These are phyloP conservation scores for Mycosphaerelloides madeirae DNA, from an alignment of 2,329 filamentous ascomycete genomes.

Conservation along the genomic window DNA sequence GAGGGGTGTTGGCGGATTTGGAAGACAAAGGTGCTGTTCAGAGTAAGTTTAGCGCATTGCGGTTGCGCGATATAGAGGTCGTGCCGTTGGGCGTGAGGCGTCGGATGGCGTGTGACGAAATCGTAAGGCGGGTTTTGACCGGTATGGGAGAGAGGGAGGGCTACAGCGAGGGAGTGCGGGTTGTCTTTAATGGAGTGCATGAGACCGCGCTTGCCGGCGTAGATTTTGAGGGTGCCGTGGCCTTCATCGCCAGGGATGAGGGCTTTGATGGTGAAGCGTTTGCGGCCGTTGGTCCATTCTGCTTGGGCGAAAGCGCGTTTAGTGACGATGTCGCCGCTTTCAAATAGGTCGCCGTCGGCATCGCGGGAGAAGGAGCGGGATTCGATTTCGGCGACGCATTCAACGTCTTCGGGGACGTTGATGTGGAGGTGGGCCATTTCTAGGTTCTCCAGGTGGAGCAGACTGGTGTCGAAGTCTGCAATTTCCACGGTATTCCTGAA, in stretches of 20 bases:
- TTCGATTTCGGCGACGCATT: conserved; percentile 89
- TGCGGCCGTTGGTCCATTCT: conserved; percentile 82
- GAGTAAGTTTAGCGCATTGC: conserved; percentile 78
- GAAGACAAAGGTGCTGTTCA: conserved; percentile 98
- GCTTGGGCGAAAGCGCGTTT: conserved; percentile 87
- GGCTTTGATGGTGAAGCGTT: conserved; percentile 90
- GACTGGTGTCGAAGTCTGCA: conserved; percentile 83
- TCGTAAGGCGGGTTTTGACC: conserved; percentile 93
- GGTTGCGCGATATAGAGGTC: conserved; percentile 96
- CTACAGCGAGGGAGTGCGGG: conserved; percentile 82
- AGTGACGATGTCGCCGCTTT: conserved; percentile 78
- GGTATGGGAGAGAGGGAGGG: conserved; percentile 82
- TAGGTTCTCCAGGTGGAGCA: conserved; percentile 79
- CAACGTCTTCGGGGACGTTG: conserved; percentile 81
- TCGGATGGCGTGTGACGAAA: conserved; percentile 88
- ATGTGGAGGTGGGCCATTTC: conserved; percentile 91
- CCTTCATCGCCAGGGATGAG: conserved; percentile 88
- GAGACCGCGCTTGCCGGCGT: conserved; percentile 86
- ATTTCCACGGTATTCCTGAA: conserved; percentile 79
- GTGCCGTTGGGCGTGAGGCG: conserved; percentile 93
- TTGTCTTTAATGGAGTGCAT: conserved; percentile 99
- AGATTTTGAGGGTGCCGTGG: conserved; percentile 80
- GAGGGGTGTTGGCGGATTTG: conserved; percentile 89
- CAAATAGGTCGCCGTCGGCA: conserved; percentile 84
- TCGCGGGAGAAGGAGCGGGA: conserved; percentile 75